Percentiles rank a stretch among this genome's conserved stretches.
Evolutionary conservation across 2,329 filamentous ascomycete genomes (phyloP).

Genomic region (Diaporthe vaccinii): DNA sequence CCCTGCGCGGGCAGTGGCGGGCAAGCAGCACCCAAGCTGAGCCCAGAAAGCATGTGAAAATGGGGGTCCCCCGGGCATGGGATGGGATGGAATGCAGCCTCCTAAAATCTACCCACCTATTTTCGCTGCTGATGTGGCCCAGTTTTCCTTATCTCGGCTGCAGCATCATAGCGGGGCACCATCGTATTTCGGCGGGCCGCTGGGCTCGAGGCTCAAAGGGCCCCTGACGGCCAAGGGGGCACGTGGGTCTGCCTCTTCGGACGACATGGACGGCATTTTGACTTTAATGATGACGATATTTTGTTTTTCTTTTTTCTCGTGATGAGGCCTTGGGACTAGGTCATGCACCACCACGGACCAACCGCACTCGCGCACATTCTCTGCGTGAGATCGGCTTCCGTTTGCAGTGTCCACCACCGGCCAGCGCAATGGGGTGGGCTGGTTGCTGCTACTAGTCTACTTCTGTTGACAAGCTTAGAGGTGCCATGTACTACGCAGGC

Average conservation of each 20-base stretch:
- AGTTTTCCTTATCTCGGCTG: slow-evolving; percentile 29
- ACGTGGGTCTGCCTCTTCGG: slow-evolving; percentile 29
- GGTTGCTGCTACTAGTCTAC: slow-evolving; percentile 1
- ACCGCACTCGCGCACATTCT: not conserved
- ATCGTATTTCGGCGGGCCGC: slow-evolving; percentile 26
- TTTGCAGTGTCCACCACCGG: not conserved
- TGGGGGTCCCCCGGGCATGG: not conserved
- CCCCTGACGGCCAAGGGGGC: slow-evolving; percentile 15
- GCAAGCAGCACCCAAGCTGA: not conserved
- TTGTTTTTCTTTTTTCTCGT: not conserved
- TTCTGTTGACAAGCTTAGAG: not conserved
- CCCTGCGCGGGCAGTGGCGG: slow-evolving; percentile 2
- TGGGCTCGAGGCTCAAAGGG: slow-evolving; percentile 1
- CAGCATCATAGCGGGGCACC: slow-evolving; percentile 37
- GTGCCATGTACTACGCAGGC: not conserved
- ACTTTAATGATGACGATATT: not conserved
- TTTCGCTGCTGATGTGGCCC: not conserved
- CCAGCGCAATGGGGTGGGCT: not conserved
- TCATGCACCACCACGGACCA: slow-evolving; percentile 19
- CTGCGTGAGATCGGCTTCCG: not conserved
- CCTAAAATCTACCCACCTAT: not conserved
- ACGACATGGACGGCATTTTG: not conserved
- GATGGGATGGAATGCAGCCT: slow-evolving; percentile 28
- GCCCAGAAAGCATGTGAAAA: slow-evolving; percentile 32
- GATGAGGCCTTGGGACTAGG: not conserved